These are phyloP conservation scores for Daldinia caldariorum DNA, from an alignment of 495 filamentous ascomycete species.

Conservation along the genomic window DNA sequence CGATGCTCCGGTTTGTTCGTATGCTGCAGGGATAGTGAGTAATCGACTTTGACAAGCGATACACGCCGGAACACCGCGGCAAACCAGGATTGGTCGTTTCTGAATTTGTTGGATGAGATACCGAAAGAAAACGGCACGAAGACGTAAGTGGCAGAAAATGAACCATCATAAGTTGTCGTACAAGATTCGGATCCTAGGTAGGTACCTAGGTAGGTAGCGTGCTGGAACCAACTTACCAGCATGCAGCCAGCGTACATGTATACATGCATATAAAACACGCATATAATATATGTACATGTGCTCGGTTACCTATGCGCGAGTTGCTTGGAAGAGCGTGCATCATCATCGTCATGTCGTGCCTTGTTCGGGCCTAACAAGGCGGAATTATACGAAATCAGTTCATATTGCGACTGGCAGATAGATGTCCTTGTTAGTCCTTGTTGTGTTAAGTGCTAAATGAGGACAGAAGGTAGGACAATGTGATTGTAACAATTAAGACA, in stretches of 20 bases:
- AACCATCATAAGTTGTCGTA: neutral
- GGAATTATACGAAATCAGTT: neutral
- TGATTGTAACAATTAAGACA: too few relatives aligned
- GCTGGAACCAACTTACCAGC: too few relatives aligned
- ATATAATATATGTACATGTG: neutral
- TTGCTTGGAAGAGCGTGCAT: neutral
- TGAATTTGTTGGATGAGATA: neutral
- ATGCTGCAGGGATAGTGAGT: conserved; percentile 31
- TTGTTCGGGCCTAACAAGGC: neutral
- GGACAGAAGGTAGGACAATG: neutral
- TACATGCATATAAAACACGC: too few relatives aligned
- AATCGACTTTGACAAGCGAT: conserved; percentile 28
- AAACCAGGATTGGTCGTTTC: neutral
- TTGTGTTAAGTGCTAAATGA: neutral
- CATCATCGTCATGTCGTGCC: conserved; percentile 2
- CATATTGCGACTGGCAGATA: too few relatives aligned
- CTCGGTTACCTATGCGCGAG: neutral
- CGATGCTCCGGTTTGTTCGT: neutral
- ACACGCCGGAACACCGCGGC: neutral
- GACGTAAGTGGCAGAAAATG: neutral
- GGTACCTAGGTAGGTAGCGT: too few relatives aligned
- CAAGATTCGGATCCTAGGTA: neutral
- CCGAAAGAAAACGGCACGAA: neutral
- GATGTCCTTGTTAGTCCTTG: too few relatives aligned
- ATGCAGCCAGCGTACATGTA: too few relatives aligned